Evolutionary conservation across 306 rosid species (phyloP).

Genomic region (Pyrus bretschneideri): DNA sequence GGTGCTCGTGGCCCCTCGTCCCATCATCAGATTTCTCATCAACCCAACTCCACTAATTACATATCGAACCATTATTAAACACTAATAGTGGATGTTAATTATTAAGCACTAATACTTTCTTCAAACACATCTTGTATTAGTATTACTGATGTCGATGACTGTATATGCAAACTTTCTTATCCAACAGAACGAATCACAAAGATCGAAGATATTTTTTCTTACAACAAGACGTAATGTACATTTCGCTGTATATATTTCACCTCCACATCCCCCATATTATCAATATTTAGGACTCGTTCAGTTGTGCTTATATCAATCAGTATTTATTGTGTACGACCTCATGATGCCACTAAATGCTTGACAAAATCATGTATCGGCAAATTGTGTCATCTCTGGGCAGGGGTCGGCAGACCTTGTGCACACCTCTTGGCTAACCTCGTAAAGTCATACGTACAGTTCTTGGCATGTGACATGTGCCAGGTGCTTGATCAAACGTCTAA

Average conservation of each 20-base stretch:
- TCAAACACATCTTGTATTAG: too few relatives aligned
- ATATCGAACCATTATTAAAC: background rate
- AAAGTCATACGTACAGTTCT: background rate
- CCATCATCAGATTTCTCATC: background rate
- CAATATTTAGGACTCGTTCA: too few relatives aligned
- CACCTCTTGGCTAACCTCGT: background rate
- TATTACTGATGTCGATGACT: too few relatives aligned
- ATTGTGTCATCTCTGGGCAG: too few relatives aligned
- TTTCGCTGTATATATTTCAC: background rate
- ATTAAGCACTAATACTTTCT: too few relatives aligned
- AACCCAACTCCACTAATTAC: background rate
- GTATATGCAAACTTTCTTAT: background rate
- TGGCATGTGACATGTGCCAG: background rate
- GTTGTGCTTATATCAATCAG: too few relatives aligned
- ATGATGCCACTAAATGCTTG: background rate
- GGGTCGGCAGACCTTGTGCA: too few relatives aligned
- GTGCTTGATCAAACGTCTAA: background rate
- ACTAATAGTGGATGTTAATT: background rate
- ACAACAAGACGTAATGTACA: background rate
- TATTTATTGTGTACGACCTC: background rate
- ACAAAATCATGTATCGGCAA: background rate
- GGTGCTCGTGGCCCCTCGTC: background rate
- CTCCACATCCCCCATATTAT: background rate
- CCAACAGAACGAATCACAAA: constrained; percentile 4
- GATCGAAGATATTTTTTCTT: background rate